A percentile compares a stretch with the other conserved stretches of the same genome.
Evolutionary conservation across 441 rosid genomes (phyloP).

Genomic region (Erodium trifolium): DNA sequence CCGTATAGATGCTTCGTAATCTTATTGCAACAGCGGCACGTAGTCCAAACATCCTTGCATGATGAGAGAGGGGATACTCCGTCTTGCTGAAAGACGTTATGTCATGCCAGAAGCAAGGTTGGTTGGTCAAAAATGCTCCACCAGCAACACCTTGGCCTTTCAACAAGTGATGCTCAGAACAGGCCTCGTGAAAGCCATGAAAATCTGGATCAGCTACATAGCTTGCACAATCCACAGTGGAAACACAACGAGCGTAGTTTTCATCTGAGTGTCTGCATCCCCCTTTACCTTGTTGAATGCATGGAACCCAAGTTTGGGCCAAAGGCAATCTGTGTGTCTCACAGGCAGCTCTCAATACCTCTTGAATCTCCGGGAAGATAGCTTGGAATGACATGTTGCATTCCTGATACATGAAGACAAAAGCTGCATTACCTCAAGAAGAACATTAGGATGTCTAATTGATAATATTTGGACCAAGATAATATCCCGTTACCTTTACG

Average conservation of each 20-base stretch:
- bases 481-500: slow-evolving; percentile 42
- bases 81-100: slow-evolving; percentile 48
- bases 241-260: slow-evolving; percentile 59
- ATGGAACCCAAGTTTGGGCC: slow-evolving; percentile 79
- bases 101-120: slow-evolving; percentile 72
- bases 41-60: slow-evolving; percentile 67
- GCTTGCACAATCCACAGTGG: slow-evolving; percentile 72
- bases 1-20: slow-evolving; percentile 55
- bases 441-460: no score
- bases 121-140: slow-evolving; percentile 66
- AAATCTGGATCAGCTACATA: slow-evolving; percentile 44
- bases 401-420: slow-evolving; percentile 31
- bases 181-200: slow-evolving; percentile 43
- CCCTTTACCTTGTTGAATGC: slow-evolving; percentile 63
- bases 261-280: slow-evolving; percentile 72
- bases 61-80: slow-evolving; percentile 86
- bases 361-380: slow-evolving; percentile 64
- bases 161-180: slow-evolving; percentile 40
- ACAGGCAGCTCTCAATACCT: slow-evolving; percentile 62
- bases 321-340: slow-evolving; percentile 65
- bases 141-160: slow-evolving; percentile 91
- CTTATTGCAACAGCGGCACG: slow-evolving; percentile 80
- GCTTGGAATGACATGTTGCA: slow-evolving; percentile 42
- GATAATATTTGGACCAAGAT: slow-evolving; percentile 4
- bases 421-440: slow-evolving; percentile 14